phyloP scores from a whole-genome alignment of 768 basidiomycete genomes.

The Saitozyma sp. region DNA sequence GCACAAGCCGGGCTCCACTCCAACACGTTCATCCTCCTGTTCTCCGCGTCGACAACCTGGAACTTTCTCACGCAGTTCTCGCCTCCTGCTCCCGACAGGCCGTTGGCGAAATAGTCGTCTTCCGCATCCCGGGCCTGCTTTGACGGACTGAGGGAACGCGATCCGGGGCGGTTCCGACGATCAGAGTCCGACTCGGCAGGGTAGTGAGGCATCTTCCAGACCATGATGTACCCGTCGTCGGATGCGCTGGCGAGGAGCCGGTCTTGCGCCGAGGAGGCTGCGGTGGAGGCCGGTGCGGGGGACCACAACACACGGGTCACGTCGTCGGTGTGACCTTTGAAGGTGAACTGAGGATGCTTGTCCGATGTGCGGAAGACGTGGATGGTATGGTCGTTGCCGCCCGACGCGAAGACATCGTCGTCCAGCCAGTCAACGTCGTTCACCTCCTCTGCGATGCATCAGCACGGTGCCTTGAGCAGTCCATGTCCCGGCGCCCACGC shows the following conservation, averaged over 20 bases:
- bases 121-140: constrained; percentile 6
- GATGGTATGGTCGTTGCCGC: constrained; percentile 47
- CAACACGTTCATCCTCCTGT: constrained; percentile 40
- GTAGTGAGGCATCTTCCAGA: constrained; percentile 43
- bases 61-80: constrained; percentile 25
- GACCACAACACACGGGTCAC: constrained; percentile 42
- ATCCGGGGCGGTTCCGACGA: constrained; percentile 13
- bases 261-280: not conserved
- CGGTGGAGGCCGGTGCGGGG: constrained; percentile 6
- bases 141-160: constrained; percentile 5
- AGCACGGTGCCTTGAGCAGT: not conserved
- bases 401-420: constrained; percentile 48
- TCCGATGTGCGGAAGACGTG: constrained; percentile 37
- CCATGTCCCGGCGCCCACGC: not conserved
- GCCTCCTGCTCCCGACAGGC: not conserved
- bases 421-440: constrained; percentile 51
- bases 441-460: constrained; percentile 34
- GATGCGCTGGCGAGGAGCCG: constrained; percentile 44
- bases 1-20: constrained; percentile 35
- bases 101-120: constrained; percentile 36
- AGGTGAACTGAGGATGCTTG: constrained; percentile 34
- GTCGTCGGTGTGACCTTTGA: constrained; percentile 49
- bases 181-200: constrained; percentile 15
- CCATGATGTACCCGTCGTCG: constrained; percentile 45
- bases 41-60: constrained; percentile 28